Percentiles rank a stretch among this genome's conserved stretches.
phyloP scores from a whole-genome alignment of 805 yeast genomes.

The Nematodospora valgi region DNA sequence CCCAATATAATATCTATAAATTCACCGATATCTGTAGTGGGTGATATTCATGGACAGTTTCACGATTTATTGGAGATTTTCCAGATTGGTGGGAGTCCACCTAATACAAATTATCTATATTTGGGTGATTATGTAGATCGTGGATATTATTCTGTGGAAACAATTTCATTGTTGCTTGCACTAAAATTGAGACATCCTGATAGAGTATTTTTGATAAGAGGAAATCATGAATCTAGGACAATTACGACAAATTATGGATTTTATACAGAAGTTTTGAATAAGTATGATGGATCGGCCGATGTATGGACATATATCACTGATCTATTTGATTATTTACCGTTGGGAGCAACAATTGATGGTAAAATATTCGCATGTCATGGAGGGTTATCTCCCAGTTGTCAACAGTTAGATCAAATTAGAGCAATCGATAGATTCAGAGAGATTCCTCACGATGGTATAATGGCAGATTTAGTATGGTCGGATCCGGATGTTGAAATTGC shows the following conservation, averaged over 20 bases:
- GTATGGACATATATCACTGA: constrained; percentile 93
- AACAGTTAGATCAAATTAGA: constrained; percentile 86
- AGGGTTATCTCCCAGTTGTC: constrained; percentile 92
- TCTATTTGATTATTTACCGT: constrained; percentile 83
- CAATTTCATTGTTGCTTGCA: constrained; percentile 78
- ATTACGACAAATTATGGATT: constrained; percentile 97
- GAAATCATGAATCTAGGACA: constrained; percentile 95
- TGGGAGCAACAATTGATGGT: constrained; percentile 87
- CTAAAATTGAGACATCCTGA: constrained; percentile 85
- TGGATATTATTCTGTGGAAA: constrained; percentile 91
- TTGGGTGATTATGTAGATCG: constrained; percentile 96
- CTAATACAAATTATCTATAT: constrained; percentile 89
- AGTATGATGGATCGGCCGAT: constrained; percentile 67
- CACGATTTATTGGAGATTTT: constrained; percentile 91
- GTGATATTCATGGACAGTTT: constrained; percentile 97
- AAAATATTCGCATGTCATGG: constrained; percentile 95
- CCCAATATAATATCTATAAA: constrained; percentile 82
- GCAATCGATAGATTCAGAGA: constrained; percentile 90
- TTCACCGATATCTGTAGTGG: constrained; percentile 92
- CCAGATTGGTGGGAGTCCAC: constrained; percentile 89
- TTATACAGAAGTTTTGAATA: constrained; percentile 88
- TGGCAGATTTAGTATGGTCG: constrained; percentile 99
- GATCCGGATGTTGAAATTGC: constrained; percentile 85
- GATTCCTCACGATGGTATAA: constrained; percentile 98
- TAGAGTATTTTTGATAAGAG: constrained; percentile 78